Evolutionary conservation across 371 early-diverging fungal species (phyloP), one percentile per base, ranked within the genome.

Genomic region (Mortierella sp.): DNA sequence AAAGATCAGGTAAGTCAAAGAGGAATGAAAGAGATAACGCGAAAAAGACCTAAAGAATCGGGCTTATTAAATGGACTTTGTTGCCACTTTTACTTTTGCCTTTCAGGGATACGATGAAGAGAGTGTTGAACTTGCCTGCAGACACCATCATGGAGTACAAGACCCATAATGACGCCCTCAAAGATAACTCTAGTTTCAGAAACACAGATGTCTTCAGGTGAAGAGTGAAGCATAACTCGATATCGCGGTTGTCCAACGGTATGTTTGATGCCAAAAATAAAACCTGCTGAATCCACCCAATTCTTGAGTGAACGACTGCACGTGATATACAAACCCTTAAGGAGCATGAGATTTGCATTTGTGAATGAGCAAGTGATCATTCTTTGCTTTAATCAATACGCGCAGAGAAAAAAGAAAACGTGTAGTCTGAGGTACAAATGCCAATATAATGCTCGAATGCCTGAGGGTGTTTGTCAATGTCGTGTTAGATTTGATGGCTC

Each of bases 141-240:
- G 95, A 95, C 32, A 94, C 95, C 63, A 87, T 94, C 43, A 94
- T 98, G 92, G 98, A 98, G 76, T 98, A 98, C 86, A 98, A 98
- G 85, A 94, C 96, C n/a, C 98, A 98, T 83, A 95, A 95, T 60
- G 91, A 91, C 57, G 91, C 94, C 4, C 79, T 94, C 61, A 90
- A 91, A 78, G 97, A 97, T 77, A 95, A 94, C 76, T 92, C 93
- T n/a, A 94, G 94, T 85, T 97, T 96, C 86, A 89, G 96, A 69
- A 95, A 95, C 83, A 95, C 97, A 1, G 96, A 95, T 62, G 89
- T 94, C 32, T 96, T 90, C 68, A 89, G 89, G 85, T 89, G 82
- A 91, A 21, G 28, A 28, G 28, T 28, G 28, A 28, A 28, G 28
- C 28, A 28, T 28, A 28, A 28, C 28, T 28, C 28, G 28, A 28